phyloP scores from a whole-genome alignment of 257 asterid genomes.

The Nicotiana benthamiana region DNA sequence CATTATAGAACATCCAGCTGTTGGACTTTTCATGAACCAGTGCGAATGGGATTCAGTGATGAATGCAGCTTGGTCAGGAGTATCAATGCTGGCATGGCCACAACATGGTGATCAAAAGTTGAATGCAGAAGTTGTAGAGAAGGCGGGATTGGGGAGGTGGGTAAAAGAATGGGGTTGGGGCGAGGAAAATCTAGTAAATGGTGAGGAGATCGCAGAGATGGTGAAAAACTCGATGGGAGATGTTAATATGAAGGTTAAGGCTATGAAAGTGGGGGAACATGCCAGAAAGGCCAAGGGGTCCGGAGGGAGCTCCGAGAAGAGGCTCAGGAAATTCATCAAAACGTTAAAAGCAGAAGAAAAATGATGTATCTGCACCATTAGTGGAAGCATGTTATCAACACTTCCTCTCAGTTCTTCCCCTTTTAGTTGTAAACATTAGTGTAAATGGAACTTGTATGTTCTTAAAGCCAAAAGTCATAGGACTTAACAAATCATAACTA shows the following conservation, averaged over 20 bases:
- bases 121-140: conserved; percentile 33
- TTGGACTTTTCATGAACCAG: conserved; percentile 33
- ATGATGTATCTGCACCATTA: not conserved
- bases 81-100: conserved; percentile 45
- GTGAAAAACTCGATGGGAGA: conserved; percentile 24
- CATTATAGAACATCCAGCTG: conserved; percentile 32
- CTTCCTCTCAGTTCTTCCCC: too few species aligned
- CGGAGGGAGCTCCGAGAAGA: conserved; percentile 25
- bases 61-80: conserved; percentile 38
- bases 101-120: conserved; percentile 42
- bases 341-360: not conserved
- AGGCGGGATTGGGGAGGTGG: conserved; percentile 31
- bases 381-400: too few species aligned
- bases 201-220: conserved; percentile 20
- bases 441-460: not conserved
- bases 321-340: conserved; percentile 10
- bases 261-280: conserved; percentile 22
- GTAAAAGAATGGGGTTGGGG: conserved; percentile 29
- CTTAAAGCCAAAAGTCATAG: not conserved
- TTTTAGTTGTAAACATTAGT: not conserved
- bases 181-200: conserved; percentile 22
- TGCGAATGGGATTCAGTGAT: conserved; percentile 43
- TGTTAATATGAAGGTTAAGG: conserved; percentile 11
- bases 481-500: not conserved
- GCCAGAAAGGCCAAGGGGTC: conserved; percentile 19